These are phyloP conservation scores for Ambrosia hybrid DNA, from an alignment of 140 eudicot species.

Conservation along the genomic window DNA sequence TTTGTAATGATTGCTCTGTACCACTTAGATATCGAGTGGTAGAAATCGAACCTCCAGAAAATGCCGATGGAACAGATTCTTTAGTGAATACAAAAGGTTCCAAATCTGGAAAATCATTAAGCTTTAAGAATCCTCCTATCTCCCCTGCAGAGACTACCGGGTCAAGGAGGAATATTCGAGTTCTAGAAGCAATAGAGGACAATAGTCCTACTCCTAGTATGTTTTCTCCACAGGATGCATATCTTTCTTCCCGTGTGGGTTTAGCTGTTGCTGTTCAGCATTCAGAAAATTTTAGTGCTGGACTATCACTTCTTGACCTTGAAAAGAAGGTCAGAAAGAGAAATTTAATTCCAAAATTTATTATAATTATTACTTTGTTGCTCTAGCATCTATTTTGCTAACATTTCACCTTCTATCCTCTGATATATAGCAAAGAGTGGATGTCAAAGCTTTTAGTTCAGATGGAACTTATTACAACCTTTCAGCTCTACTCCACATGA, in stretches of 20 bases:
- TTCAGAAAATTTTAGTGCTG: constrained; percentile 79
- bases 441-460: constrained; percentile 77
- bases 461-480: constrained; percentile 95
- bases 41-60: constrained; percentile 83
- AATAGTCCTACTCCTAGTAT: constrained; percentile 86
- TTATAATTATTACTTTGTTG: constrained; percentile 9
- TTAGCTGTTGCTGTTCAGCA: constrained; percentile 76
- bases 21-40: constrained; percentile 78
- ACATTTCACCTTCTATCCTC: constrained; percentile 7
- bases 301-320: constrained; percentile 88
- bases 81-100: constrained; percentile 39
- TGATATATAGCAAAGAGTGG: constrained; percentile 77
- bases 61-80: constrained; percentile 50
- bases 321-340: constrained; percentile 75
- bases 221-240: constrained; percentile 97
- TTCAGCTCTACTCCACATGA: constrained; percentile 80
- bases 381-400: not conserved
- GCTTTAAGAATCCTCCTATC: constrained; percentile 42
- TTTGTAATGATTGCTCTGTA: constrained; percentile 66
- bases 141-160: not conserved
- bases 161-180: constrained; percentile 61
- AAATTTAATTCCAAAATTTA: not conserved
- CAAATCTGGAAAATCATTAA: constrained; percentile 31
- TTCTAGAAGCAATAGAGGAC: constrained; percentile 89
- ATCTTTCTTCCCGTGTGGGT: constrained; percentile 92